Percentiles rank a stretch among this genome's conserved stretches.
Conservation (phyloP, 306 rosid species). For the Vachellia pachyceras region DNA sequence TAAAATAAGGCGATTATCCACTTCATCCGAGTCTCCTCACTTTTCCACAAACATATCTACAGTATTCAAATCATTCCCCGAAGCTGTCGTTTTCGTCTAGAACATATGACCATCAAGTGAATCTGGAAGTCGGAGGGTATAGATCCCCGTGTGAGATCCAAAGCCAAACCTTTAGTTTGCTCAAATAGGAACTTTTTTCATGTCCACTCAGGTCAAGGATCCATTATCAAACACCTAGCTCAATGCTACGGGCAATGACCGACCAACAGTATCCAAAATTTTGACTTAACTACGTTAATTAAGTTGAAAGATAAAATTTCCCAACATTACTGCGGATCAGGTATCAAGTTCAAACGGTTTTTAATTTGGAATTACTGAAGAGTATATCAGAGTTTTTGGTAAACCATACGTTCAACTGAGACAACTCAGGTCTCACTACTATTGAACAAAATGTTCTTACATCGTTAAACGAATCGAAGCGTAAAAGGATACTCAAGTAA, state of each 20-base stretch:
- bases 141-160: constrained; percentile 20
- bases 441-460: constrained; percentile 7
- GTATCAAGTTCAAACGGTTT: not conserved
- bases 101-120: not conserved
- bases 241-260: too few species aligned
- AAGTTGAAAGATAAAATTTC: constrained; percentile 21
- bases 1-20: not conserved
- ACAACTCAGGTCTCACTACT: not conserved
- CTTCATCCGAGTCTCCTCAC: constrained; percentile 2
- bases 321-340: not conserved
- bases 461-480: not conserved
- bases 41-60: constrained; percentile 8
- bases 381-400: constrained; percentile 29
- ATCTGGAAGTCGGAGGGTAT: not conserved
- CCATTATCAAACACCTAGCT: too few species aligned
- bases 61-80: not conserved
- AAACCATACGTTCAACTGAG: not conserved
- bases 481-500: not conserved
- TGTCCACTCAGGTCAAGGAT: constrained; percentile 29
- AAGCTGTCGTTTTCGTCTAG: not conserved
- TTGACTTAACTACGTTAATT: constrained; percentile 9
- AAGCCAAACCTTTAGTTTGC: not conserved
- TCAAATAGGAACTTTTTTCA: constrained; percentile 20
- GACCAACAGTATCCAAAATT: not conserved
- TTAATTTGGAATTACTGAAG: not conserved